Evolutionary conservation across 345 rosid species (phyloP).

Genomic region (Populus ilicifolia): DNA sequence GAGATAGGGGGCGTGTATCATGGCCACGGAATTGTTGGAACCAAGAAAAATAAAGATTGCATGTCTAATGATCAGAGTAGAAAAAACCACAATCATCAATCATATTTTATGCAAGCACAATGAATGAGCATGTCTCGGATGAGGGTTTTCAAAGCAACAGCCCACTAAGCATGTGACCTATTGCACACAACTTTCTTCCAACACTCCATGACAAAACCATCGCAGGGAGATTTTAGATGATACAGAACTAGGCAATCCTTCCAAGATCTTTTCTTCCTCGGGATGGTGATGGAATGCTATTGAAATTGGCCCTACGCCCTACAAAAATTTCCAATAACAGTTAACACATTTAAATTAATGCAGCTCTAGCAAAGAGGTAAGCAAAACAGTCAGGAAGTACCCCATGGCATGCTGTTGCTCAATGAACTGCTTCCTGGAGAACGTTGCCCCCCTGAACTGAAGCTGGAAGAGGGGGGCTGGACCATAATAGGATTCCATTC

Average conservation of each 20-base stretch:
- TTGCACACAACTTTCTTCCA: conserved; percentile 47
- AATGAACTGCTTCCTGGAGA: conserved; percentile 80
- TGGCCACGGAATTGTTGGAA: conserved; percentile 10
- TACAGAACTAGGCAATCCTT: conserved; percentile 59
- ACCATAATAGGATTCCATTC: conserved; percentile 69
- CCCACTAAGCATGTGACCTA: conserved; percentile 67
- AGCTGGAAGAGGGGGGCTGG: conserved; percentile 63
- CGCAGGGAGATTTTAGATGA: conserved; percentile 26
- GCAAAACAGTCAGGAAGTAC: conserved; percentile 43
- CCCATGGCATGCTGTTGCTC: conserved; percentile 73
- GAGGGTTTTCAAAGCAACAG: conserved; percentile 44
- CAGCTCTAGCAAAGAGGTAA: background rate
- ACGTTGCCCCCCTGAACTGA: conserved; percentile 57
- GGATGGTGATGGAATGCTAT: conserved; percentile 71
- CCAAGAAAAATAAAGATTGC: conserved; percentile 18
- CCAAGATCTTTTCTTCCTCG: conserved; percentile 89
- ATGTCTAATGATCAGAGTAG: conserved; percentile 15
- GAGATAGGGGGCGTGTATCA: background rate
- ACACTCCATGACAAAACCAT: conserved; percentile 48
- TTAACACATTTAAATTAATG: conserved; percentile 6
- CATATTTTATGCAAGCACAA: conserved; percentile 49
- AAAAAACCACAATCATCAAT: conserved; percentile 32
- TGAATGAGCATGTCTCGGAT: conserved; percentile 38
- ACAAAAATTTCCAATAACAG: conserved; percentile 28
- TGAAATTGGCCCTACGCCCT: conserved; percentile 77